Evolutionary conservation across 2,329 filamentous ascomycete genomes (phyloP).

Genomic region (Tolypocladium nubicola): DNA sequence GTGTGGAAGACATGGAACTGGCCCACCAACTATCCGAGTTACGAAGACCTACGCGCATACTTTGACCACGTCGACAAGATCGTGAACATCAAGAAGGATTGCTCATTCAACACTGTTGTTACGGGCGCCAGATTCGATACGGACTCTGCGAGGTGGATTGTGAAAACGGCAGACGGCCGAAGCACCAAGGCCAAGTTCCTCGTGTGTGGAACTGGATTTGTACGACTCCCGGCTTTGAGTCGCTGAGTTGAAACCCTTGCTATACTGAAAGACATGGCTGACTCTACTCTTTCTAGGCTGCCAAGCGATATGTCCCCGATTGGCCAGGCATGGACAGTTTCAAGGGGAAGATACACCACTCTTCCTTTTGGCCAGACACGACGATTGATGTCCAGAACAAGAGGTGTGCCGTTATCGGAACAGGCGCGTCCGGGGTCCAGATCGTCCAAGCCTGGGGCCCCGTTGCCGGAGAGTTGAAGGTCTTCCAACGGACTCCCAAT

Average conservation of each 20-base stretch:
- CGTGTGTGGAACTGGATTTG: conserved; percentile 42
- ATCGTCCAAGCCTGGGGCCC: conserved; percentile 50
- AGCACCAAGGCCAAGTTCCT: conserved; percentile 38
- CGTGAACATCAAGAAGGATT: conserved; percentile 44
- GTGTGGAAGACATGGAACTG: conserved; percentile 47
- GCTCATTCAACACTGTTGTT: conserved; percentile 45
- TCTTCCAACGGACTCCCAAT: conserved; percentile 61
- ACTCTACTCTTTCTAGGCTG: conserved; percentile 23
- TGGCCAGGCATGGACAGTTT: conserved; percentile 50
- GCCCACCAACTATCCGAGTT: conserved; percentile 39
- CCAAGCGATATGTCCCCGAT: conserved; percentile 50
- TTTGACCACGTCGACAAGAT: conserved; percentile 49
- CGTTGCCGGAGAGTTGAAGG: conserved; percentile 37
- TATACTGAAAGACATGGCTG: neutral
- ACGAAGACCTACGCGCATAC: conserved; percentile 41
- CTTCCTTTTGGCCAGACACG: conserved; percentile 44
- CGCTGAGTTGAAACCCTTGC: neutral
- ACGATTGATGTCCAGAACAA: conserved; percentile 46
- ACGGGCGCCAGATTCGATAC: conserved; percentile 40
- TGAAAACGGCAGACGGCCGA: conserved; percentile 39
- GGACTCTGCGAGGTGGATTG: conserved; percentile 33
- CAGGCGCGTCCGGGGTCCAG: conserved; percentile 54
- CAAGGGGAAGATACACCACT: conserved; percentile 48
- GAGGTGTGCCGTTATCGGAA: conserved; percentile 51
- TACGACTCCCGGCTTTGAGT: conserved; percentile 8